Percentiles rank a stretch among this genome's conserved stretches.
phyloP scores from a whole-genome alignment of 495 filamentous ascomycete species.

The Pyrenopolyporus hunteri region DNA sequence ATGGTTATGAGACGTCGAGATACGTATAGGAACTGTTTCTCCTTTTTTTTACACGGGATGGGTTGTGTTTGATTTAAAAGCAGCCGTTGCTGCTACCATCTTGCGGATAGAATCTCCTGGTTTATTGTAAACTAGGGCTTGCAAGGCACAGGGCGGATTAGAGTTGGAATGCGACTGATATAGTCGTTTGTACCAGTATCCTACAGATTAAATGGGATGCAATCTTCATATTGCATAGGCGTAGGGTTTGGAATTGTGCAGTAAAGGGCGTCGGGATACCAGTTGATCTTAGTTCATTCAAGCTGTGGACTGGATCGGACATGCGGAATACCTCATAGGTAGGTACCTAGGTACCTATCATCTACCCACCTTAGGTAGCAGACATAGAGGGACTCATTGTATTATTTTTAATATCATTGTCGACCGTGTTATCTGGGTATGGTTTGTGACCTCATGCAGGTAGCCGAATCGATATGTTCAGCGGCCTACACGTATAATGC shows the following conservation, averaged over 20 bases:
- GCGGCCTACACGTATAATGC: too few species aligned
- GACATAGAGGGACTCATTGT: too few species aligned
- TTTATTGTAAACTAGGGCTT: constrained; percentile 5
- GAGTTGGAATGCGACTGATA: constrained; percentile 17
- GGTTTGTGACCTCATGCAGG: background rate
- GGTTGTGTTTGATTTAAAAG: constrained; percentile 8
- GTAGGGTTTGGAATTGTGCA: constrained; percentile 18
- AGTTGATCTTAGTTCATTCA: constrained; percentile 17
- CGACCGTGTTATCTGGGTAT: background rate
- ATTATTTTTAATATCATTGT: too few species aligned
- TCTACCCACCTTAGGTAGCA: too few species aligned
- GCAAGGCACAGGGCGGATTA: constrained; percentile 18
- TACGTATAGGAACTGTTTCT: constrained; percentile 12
- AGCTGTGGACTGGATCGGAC: constrained; percentile 17
- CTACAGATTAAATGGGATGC: constrained; percentile 25
- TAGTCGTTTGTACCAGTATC: constrained; percentile 28
- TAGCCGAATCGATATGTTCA: too few species aligned
- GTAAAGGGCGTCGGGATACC: constrained; percentile 20
- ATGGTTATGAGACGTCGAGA: constrained; percentile 19
- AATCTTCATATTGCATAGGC: constrained; percentile 20
- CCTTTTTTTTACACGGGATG: constrained; percentile 6
- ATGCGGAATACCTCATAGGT: constrained; percentile 3
- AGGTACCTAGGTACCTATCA: too few species aligned
- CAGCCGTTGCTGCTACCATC: constrained; percentile 5
- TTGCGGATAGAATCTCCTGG: constrained; percentile 23